These are phyloP conservation scores for Ophiocordyceps polyrhachis-furcata DNA, from an alignment of 2,329 filamentous ascomycete genomes.

Conservation along the genomic window DNA sequence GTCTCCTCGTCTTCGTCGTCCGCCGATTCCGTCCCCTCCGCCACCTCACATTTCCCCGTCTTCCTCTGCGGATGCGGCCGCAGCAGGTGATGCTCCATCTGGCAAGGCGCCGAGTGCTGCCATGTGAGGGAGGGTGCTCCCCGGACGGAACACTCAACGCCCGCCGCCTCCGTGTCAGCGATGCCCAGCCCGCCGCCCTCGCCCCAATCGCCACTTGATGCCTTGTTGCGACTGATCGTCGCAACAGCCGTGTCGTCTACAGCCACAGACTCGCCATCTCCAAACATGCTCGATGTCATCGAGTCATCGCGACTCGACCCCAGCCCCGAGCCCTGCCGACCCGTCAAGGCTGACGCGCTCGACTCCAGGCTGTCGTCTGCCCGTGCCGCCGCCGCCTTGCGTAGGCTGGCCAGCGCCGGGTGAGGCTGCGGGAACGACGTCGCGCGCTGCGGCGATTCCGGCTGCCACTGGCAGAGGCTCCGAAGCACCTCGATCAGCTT, in stretches of 20 bases:
- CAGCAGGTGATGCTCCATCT: conserved; percentile 32
- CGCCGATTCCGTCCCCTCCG: conserved; percentile 64
- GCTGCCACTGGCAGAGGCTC: conserved; percentile 83
- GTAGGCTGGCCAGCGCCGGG: conserved; percentile 43
- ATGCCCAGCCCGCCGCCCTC: conserved; percentile 63
- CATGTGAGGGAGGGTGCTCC: conserved; percentile 35
- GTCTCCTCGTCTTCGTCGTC: conserved; percentile 92
- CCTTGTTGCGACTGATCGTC: conserved; percentile 47
- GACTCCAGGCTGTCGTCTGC: conserved; percentile 73
- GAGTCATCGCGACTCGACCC: conserved; percentile 76
- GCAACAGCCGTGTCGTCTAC: conserved; percentile 64
- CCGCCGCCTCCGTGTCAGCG: conserved; percentile 36
- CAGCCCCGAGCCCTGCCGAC: conserved; percentile 56
- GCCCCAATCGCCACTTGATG: conserved; percentile 52
- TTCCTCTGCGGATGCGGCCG: conserved; percentile 34
- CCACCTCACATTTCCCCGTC: conserved; percentile 13
- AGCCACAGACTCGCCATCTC: conserved; percentile 62
- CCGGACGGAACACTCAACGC: conserved; percentile 16
- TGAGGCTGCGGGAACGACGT: conserved; percentile 30
- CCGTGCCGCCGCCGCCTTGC: conserved; percentile 40
- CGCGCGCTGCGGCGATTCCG: conserved; percentile 35
- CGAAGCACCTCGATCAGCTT: conserved; percentile 81
- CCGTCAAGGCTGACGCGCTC: conserved; percentile 52
- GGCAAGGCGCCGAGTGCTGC: conserved; percentile 45
- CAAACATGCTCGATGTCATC: conserved; percentile 72